A percentile compares a stretch with the other conserved stretches of the same genome.
Evolutionary conservation across 148 eudicot species (phyloP).

Genomic region (Chenopodium quinoa): DNA sequence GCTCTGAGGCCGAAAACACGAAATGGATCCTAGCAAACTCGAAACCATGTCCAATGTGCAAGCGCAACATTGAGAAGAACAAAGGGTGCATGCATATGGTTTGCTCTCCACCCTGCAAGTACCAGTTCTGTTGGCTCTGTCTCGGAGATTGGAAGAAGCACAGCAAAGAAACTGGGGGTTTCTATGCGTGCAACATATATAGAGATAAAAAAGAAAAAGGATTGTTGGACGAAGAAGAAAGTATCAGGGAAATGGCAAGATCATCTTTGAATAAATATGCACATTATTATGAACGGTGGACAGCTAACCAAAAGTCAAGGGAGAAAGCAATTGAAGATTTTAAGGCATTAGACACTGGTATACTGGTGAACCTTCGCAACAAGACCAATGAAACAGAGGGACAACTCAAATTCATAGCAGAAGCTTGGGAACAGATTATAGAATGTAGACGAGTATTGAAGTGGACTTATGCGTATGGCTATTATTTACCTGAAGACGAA

Average conservation of each 20-base stretch:
- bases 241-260: conserved; percentile 38
- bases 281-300: conserved; percentile 46
- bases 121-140: conserved; percentile 70
- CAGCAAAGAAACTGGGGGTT: conserved; percentile 47
- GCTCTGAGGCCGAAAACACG: conserved; percentile 36
- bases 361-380: conserved; percentile 55
- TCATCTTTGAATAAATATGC: conserved; percentile 38
- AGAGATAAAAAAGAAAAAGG: conserved; percentile 41
- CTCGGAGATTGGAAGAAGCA: conserved; percentile 58
- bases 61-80: conserved; percentile 67
- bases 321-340: conserved; percentile 54
- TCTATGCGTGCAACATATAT: conserved; percentile 53
- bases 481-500: conserved; percentile 49
- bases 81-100: conserved; percentile 79
- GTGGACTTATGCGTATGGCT: conserved; percentile 75
- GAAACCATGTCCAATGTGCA: conserved; percentile 69
- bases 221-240: conserved; percentile 31
- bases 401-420: conserved; percentile 57
- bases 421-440: conserved; percentile 75
- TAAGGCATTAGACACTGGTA: conserved; percentile 39
- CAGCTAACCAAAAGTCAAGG: conserved; percentile 49
- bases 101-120: conserved; percentile 59
- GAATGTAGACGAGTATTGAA: conserved; percentile 71
- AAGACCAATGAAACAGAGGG: conserved; percentile 45
- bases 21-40: conserved; percentile 62